Percentiles rank a stretch among this genome's conserved stretches.
Evolutionary conservation across 1,284 basidiomycete genomes (phyloP).

Genomic region (Apiotrichum mycotoxinovorans): DNA sequence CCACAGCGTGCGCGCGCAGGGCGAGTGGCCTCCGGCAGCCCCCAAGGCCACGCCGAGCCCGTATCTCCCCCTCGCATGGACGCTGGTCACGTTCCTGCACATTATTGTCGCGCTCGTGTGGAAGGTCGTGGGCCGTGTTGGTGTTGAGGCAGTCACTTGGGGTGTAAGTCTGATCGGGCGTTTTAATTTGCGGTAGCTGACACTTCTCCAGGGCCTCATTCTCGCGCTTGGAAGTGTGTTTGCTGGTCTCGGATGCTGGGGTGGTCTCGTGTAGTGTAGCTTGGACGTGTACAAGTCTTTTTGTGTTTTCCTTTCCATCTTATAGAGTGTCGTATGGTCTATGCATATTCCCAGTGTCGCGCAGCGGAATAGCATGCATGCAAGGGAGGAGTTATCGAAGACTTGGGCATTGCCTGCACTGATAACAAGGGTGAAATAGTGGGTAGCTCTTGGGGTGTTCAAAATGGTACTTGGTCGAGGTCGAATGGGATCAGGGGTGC

Average conservation of each 20-base stretch:
- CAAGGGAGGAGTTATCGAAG: too few relatives aligned
- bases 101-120: constrained; percentile 39
- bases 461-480: too few relatives aligned
- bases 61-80: constrained; percentile 34
- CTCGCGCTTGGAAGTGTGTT: constrained; percentile 48
- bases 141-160: constrained; percentile 49
- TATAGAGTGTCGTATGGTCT: neutral
- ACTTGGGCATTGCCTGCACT: too few relatives aligned
- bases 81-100: constrained; percentile 35
- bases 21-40: constrained; percentile 14
- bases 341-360: neutral
- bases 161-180: constrained; percentile 36
- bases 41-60: constrained; percentile 29
- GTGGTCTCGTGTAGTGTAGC: constrained; percentile 40
- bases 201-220: constrained; percentile 42
- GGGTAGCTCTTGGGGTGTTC: neutral
- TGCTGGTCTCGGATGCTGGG: constrained; percentile 48
- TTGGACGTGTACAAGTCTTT: neutral
- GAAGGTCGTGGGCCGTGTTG: constrained; percentile 45
- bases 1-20: neutral
- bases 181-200: neutral
- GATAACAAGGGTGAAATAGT: too few relatives aligned
- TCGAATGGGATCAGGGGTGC: too few relatives aligned
- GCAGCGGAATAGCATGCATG: too few relatives aligned
- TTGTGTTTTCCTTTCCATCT: neutral